Conservation (phyloP, 345 rosid genomes). For the Gossypium mustelinum region DNA sequence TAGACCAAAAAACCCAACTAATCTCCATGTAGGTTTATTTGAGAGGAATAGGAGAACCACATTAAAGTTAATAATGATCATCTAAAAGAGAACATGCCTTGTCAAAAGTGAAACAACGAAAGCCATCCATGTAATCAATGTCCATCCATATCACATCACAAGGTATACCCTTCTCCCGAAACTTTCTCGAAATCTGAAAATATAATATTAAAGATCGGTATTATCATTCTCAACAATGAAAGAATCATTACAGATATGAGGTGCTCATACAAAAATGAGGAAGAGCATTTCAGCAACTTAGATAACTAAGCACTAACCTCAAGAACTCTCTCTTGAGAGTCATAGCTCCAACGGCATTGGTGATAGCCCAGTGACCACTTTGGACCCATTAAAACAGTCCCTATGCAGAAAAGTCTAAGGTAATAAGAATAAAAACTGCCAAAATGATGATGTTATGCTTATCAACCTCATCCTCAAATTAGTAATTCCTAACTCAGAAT, state of each 20-base stretch:
- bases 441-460: not conserved
- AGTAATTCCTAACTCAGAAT: not conserved
- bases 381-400: constrained; percentile 90
- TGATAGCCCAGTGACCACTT: constrained; percentile 97
- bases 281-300: not conserved
- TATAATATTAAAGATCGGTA: constrained; percentile 9
- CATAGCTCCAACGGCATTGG: constrained; percentile 94
- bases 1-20: not conserved
- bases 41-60: not conserved
- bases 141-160: constrained; percentile 98
- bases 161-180: constrained; percentile 81
- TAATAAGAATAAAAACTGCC: not conserved
- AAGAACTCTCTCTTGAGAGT: constrained; percentile 64
- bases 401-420: constrained; percentile 29
- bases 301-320: constrained; percentile 48
- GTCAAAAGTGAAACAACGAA: constrained; percentile 93
- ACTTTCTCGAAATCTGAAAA: constrained; percentile 59
- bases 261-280: not conserved
- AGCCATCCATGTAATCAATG: constrained; percentile 97
- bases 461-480: constrained; percentile 1
- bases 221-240: constrained; percentile 2
- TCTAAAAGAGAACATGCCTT: constrained; percentile 43
- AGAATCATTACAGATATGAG: not conserved
- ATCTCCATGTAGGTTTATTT: not conserved
- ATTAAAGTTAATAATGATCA: constrained; percentile 8